Base-by-base conservation (phyloP, 2,329 filamentous ascomycete genomes). In the Coniochaeta sp. region DNA sequence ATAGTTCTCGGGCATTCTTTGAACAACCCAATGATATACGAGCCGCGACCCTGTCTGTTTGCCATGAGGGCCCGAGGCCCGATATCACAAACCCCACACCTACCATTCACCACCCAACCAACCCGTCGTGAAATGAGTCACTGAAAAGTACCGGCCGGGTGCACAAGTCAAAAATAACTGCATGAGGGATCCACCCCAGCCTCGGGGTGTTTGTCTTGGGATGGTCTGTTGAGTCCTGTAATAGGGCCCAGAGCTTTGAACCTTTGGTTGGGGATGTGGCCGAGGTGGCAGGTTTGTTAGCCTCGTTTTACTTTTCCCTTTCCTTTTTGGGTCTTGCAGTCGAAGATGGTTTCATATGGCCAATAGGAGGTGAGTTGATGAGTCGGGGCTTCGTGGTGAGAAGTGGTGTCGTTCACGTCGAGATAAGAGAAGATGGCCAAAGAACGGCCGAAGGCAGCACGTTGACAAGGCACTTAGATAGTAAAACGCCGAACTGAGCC, bases 121-220 rank as follows among this genome's bases (percentile, higher is more conserved):
- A 52, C 17, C 19, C 3, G n/a, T 52, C 47, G 47, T 52, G 47
- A 52, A 30, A 30, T 52, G 47, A 52, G 47, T 52, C 47, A 52
- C 47, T 17, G 10, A 28, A 30, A 52, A 28, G 22, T 24, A 17
- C 9, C 47, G 2, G 10, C 7, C 24, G 22, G 24, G 47, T 52
- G 47, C 42, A 52, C 40, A 52, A 54, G 57, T 47, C 22, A 52
- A 54, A 54, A 58, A 42, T 52, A 28, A n/a, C 38, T 58, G 57
- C 42, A 58, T 52, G 26, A 17, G 26, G 22, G 42, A 47, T 24
- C 42, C 42, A 47, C 42, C 22, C 8, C 10, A 47, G 24, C 22
- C 42, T 47, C 12, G 22, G n/a, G n/a, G 19, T 24, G n/a, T 22
- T 16, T 47, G 19, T 47, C 42, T 47, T 47, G n/a, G 10, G 8